Evolutionary conservation across 2,329 filamentous ascomycete genomes (phyloP), one percentile per base, ranked within the genome.

Genomic region (Paracamarosporium sp.): DNA sequence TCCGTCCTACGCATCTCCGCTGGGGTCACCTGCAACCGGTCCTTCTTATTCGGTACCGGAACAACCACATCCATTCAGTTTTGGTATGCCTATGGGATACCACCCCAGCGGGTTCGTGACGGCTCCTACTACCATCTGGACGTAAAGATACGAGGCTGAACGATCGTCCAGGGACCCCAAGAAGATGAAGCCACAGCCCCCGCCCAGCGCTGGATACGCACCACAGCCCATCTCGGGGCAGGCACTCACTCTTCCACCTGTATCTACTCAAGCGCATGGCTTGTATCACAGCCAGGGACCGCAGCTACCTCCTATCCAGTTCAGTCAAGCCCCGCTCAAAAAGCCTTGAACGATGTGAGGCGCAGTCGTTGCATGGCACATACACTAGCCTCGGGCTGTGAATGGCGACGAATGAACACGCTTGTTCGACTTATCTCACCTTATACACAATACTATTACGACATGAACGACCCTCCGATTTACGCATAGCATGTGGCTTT

Each of bases 91-190:
- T 58, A 71, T 75, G 66, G 74, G 74, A 64, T 78, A 76, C 72
- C 57, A 66, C 61, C 67, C 72, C 67, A 75, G 74, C 72, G 76
- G 76, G 76, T 79, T 78, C 76, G 77, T 79, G 72, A 71, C 75
- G 67, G 66, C 70, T 68, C 61, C 68, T 54, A 69, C 69, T 67
- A 69, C 74, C 66, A 71, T 79, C 70, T 79, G 76, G 76, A 78
- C 76, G 66, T 78, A 68, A 76, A 62, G 72, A 62, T 65, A 57
- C 64, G 59, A 72, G 71, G 74, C 76, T 78, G 75, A 78, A 77
- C 71, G 67, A 71, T 68, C 69, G 68, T 75, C 73, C 76, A 78
- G 76, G 75, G 73, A 76, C 61, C 66, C 63, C 59, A 67, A 60
- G 57, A 67, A 60, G 61, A 68, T 63, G 59, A 69, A 53, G 61